These are phyloP conservation scores for Rhodomyrtus tomentosa DNA, from an alignment of 345 rosid genomes.

Conservation along the genomic window DNA sequence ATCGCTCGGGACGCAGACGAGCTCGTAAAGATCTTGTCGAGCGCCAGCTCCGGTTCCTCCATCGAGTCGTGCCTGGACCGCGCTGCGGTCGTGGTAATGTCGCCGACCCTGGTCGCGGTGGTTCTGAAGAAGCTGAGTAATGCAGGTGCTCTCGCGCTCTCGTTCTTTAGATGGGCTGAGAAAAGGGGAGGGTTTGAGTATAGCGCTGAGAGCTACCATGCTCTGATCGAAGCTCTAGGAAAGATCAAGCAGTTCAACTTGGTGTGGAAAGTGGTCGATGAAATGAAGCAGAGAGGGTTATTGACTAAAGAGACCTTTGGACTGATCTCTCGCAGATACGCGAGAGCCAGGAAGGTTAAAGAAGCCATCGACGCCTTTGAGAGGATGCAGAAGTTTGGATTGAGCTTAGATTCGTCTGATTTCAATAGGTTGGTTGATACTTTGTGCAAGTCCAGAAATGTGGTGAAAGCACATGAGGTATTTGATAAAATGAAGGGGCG, in stretches of 20 bases:
- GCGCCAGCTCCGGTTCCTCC: conserved; percentile 8
- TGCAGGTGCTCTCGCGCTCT: conserved; percentile 57
- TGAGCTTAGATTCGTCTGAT: conserved; percentile 45
- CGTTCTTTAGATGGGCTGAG: conserved; percentile 77
- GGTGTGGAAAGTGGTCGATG: conserved; percentile 48
- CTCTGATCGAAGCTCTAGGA: conserved; percentile 63
- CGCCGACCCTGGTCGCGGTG: conserved; percentile 37
- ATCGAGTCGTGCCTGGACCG: conserved; percentile 23
- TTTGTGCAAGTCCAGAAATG: conserved; percentile 58
- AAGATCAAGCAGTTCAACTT: conserved; percentile 76
- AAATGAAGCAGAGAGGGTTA: conserved; percentile 55
- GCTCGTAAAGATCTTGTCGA: conserved; percentile 41
- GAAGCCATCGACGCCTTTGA: conserved; percentile 64
- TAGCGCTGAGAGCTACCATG: conserved; percentile 53
- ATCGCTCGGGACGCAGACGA: conserved; percentile 10
- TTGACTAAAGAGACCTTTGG: conserved; percentile 66
- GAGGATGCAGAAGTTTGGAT: conserved; percentile 65
- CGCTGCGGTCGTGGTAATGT: conserved; percentile 25
- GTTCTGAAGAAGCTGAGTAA: conserved; percentile 71
- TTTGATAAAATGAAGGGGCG: conserved; percentile 68
- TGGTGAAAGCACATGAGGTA: conserved; percentile 65
- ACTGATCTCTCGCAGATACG: conserved; percentile 59
- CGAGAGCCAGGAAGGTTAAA: conserved; percentile 53
- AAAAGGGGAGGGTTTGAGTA: conserved; percentile 48
- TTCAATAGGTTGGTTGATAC: conserved; percentile 59